A percentile compares a stretch with the other conserved stretches of the same genome.
Conservation (phyloP, 148 eudicot genomes). For the Rhododendron williamsianum region DNA sequence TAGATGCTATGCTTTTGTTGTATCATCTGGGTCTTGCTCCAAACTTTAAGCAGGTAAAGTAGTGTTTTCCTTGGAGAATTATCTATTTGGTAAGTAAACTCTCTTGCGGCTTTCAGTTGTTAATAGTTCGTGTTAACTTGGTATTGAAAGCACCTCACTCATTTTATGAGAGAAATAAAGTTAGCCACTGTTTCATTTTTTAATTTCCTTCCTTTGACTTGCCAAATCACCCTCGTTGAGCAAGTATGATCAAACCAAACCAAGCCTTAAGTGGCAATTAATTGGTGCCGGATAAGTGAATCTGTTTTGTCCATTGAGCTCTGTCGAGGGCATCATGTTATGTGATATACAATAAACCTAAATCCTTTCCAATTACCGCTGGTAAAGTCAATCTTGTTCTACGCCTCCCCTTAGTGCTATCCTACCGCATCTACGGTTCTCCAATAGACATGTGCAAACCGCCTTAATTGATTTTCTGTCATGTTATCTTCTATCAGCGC, state of each 20-base stretch:
- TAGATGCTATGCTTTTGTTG: slow-evolving; percentile 78
- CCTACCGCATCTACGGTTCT: background rate
- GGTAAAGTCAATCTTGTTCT: background rate
- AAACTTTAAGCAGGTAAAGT: slow-evolving; percentile 77
- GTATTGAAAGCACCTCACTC: background rate
- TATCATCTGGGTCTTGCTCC: slow-evolving; percentile 92
- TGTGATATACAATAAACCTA: background rate
- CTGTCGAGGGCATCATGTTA: background rate
- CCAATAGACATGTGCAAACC: too few species aligned
- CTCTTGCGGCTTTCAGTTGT: background rate
- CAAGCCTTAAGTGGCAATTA: background rate
- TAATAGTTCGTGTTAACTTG: background rate
- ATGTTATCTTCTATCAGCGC: background rate
- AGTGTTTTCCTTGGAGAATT: background rate
- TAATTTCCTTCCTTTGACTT: background rate
- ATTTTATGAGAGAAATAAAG: background rate
- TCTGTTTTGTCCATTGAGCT: background rate
- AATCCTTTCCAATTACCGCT: background rate
- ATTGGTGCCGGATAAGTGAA: background rate
- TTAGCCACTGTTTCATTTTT: background rate
- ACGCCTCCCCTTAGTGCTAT: background rate
- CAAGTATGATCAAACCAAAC: background rate
- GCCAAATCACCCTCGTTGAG: background rate
- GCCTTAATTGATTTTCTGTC: too few species aligned
- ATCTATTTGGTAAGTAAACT: background rate